Conservation (phyloP, 1,139 yeast species). For the Yamadazyma membranifaciens region DNA sequence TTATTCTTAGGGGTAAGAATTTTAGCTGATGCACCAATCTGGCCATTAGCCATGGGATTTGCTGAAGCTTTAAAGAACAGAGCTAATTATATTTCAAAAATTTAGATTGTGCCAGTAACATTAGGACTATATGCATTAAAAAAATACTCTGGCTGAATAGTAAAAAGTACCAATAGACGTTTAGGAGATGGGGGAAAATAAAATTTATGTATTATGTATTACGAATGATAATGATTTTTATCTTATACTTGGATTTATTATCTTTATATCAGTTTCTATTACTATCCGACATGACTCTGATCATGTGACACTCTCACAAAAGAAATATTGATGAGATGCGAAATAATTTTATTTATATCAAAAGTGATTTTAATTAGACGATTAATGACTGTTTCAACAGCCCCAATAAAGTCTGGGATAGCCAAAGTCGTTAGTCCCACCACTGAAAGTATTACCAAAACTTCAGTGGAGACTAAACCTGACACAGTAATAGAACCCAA, state of each 20-base stretch:
- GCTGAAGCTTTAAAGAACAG: conserved; percentile 74
- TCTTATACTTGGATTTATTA: too few relatives aligned
- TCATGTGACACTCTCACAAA: too few relatives aligned
- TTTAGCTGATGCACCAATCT: conserved; percentile 76
- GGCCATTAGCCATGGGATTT: conserved; percentile 76
- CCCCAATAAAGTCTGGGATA: background rate
- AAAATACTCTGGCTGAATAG: background rate
- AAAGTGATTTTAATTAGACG: conserved; percentile 1
- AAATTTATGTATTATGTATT: background rate
- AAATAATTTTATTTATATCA: background rate
- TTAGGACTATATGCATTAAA: too few relatives aligned
- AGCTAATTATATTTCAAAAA: conserved; percentile 40
- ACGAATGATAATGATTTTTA: background rate
- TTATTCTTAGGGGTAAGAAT: conserved; percentile 68
- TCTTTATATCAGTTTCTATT: too few relatives aligned
- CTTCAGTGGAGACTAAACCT: background rate
- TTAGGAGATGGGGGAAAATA: background rate
- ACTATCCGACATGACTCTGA: too few relatives aligned
- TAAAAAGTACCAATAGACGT: background rate
- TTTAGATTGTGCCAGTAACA: conserved; percentile 5
- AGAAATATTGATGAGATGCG: too few relatives aligned
- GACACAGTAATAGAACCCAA: background rate
- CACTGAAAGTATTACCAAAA: background rate
- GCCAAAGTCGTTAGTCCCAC: background rate
- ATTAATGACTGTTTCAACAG: conserved; percentile 2